These are phyloP conservation scores for Alliaria petiolata DNA, from an alignment of 345 rosid genomes.

Conservation along the genomic window DNA sequence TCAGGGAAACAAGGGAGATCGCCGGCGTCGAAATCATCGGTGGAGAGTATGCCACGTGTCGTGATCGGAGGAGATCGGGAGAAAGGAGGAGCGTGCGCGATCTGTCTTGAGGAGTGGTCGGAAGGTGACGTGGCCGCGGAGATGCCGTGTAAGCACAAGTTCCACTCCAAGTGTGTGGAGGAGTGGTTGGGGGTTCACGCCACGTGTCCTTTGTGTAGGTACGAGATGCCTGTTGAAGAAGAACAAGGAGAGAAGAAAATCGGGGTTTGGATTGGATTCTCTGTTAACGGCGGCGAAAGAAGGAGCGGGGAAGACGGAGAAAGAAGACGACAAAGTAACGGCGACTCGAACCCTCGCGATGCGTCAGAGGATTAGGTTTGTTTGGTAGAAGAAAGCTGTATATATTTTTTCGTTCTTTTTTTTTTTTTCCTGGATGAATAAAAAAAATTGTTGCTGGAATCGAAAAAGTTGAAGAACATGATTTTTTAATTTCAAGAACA, in stretches of 20 bases:
- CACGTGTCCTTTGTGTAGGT: slow-evolving; percentile 37
- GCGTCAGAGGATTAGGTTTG: slow-evolving; percentile 14
- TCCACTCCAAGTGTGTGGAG: slow-evolving; percentile 35
- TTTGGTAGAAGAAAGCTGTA: neutral
- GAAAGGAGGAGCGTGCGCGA: slow-evolving; percentile 14
- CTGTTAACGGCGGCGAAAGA: neutral
- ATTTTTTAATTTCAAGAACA: neutral
- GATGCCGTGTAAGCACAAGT: slow-evolving; percentile 39
- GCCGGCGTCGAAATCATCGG: slow-evolving; percentile 30
- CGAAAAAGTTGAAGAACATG: neutral
- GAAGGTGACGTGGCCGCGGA: slow-evolving; percentile 36
- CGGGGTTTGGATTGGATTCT: slow-evolving; percentile 23
- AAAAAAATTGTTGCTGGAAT: neutral
- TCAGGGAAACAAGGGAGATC: slow-evolving; percentile 20
- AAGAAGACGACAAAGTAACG: neutral
- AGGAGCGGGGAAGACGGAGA: slow-evolving; percentile 4
- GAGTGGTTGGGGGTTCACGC: slow-evolving; percentile 33
- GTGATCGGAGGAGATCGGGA: slow-evolving; percentile 10
- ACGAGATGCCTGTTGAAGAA: slow-evolving; percentile 35
- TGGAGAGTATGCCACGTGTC: slow-evolving; percentile 30
- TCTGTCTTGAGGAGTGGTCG: slow-evolving; percentile 33
- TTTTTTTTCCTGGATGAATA: neutral
- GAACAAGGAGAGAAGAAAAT: slow-evolving; percentile 1
- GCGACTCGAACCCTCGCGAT: neutral
- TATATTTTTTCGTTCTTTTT: neutral